Evolutionary conservation across 495 filamentous ascomycete genomes (phyloP), one percentile per base, ranked within the genome.

Genomic region (Penicillium silybi): DNA sequence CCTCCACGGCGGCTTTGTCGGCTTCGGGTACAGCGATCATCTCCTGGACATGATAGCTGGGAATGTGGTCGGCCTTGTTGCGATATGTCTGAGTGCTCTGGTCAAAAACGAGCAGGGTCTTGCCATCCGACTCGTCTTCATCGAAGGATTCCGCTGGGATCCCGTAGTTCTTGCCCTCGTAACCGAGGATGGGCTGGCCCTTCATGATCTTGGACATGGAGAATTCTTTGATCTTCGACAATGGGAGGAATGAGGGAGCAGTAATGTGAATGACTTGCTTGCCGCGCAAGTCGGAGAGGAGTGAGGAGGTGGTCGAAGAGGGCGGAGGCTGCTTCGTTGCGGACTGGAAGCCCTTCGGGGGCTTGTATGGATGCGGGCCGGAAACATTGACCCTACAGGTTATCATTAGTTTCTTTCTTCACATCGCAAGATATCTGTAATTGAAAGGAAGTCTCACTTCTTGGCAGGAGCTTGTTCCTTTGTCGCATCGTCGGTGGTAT

Each of bases 231-330:
- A 77, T 54, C 48, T 73, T 70, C 9, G 71, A 73, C 40, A 77
- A 46, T 35, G 74, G 72, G 15, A 77, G 63, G 53, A 58, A 73
- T 3, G 71, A 61, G 0, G 74, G 74, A 1, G 74, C 74, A 6
- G 71, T 69, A 48, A 77, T 68, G 46, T 77, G 72, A 50, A 70
- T 63, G 27, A 77, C 55, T 59, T 75, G 69, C 49, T 77, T 77
- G 42, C 71, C 72, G 46, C 56, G 53, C 45, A 77, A 62, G 46
- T 74, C 63, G 41, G 71, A 70, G 25, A 77, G 63, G 23, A 70
- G 42, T 17, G 73, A 72, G 34, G 66, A 63, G 26, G 61, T 58
- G 48, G 39, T 65, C 16, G 70, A 68, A 44, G 72, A 67, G 34
- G 70, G 58, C 8, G 68, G 54, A 19, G 59, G 43, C 44, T 68